Conservation (phyloP, 2,329 filamentous ascomycete species). For the Acephala macrosclerotiorum region DNA sequence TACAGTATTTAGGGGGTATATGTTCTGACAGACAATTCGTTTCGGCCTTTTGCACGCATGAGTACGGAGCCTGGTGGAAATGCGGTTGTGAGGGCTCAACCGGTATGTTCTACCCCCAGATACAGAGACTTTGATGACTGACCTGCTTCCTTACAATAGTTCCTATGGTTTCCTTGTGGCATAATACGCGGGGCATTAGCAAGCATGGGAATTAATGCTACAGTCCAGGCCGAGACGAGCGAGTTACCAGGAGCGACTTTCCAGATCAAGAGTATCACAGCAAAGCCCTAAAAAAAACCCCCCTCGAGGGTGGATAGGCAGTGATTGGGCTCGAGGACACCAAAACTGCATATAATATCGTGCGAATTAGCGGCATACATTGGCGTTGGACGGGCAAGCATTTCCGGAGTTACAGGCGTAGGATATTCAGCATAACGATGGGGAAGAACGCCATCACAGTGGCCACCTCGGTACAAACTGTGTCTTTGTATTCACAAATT, state of each 20-base stretch:
- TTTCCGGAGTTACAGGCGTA: constrained; percentile 15
- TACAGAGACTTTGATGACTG: not conserved
- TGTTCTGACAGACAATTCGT: constrained; percentile 91
- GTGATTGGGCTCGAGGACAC: too few relatives aligned
- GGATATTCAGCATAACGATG: constrained; percentile 5
- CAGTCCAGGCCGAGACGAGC: constrained; percentile 87
- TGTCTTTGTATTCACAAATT: constrained; percentile 8
- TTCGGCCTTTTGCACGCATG: constrained; percentile 90
- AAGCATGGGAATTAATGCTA: constrained; percentile 89
- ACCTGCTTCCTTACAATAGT: constrained; percentile 57
- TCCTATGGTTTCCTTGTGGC: constrained; percentile 94
- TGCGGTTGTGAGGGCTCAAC: constrained; percentile 77
- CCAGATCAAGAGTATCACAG: constrained; percentile 86
- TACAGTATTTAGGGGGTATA: constrained; percentile 77
- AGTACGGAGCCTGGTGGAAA: constrained; percentile 80
- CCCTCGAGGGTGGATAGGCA: too few relatives aligned
- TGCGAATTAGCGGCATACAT: constrained; percentile 42
- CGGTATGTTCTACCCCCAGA: constrained; percentile 60
- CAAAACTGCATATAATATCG: constrained; percentile 13
- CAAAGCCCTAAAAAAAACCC: constrained; percentile 64
- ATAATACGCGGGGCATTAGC: constrained; percentile 90
- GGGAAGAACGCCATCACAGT: constrained; percentile 4
- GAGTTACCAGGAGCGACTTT: constrained; percentile 91
- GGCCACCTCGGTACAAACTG: constrained; percentile 1
- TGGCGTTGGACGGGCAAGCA: constrained; percentile 27